A percentile compares a stretch with the other conserved stretches of the same genome.
These are phyloP conservation scores for Paramecium sonneborni DNA, from an alignment of 73 alveolate species.

Conservation along the genomic window DNA sequence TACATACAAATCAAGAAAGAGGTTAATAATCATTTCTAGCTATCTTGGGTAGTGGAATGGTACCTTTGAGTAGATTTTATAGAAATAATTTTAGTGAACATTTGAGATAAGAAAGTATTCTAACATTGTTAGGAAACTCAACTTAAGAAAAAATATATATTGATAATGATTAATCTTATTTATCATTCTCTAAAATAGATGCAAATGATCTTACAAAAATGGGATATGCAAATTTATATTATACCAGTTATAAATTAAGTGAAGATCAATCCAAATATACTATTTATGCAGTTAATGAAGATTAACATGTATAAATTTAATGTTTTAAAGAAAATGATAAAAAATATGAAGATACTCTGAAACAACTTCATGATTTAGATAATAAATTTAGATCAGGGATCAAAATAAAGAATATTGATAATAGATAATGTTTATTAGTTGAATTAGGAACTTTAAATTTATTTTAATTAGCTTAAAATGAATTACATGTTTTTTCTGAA, in stretches of 20 bases:
- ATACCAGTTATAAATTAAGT: background rate
- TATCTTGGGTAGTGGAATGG: conserved; percentile 70
- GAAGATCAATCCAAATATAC: background rate
- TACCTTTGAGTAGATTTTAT: conserved; percentile 71
- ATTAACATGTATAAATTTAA: background rate
- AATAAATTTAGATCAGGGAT: background rate
- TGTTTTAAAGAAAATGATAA: background rate
- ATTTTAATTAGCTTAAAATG: background rate
- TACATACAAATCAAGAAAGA: conserved; percentile 72
- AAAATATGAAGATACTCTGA: background rate
- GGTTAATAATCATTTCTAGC: conserved; percentile 65
- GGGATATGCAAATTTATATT: background rate
- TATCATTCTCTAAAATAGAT: conserved; percentile 10
- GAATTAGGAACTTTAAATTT: conserved; percentile 30
- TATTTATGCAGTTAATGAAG: background rate
- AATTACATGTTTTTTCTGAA: background rate
- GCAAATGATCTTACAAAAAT: background rate
- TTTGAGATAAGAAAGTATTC: conserved; percentile 18
- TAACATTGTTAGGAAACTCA: background rate
- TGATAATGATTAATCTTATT: background rate
- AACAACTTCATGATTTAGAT: background rate
- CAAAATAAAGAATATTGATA: background rate
- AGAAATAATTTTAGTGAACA: conserved; percentile 74
- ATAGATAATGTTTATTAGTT: background rate
- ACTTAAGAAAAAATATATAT: background rate